These are phyloP conservation scores for Chytriomyces hyalinus DNA, from an alignment of 192 early-diverging fungal genomes.

Conservation along the genomic window DNA sequence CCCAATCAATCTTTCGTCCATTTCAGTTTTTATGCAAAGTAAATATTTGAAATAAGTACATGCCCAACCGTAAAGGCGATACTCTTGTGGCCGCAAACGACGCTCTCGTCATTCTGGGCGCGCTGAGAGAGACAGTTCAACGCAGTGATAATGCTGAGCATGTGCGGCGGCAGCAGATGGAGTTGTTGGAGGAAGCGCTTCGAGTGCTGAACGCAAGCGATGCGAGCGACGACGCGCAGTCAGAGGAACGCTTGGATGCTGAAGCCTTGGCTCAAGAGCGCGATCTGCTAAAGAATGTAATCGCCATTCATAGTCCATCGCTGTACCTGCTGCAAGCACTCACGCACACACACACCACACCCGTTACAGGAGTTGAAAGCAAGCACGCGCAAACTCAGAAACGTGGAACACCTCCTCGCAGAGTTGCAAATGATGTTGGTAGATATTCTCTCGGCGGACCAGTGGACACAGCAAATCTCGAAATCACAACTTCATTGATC, in stretches of 20 bases:
- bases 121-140: no score
- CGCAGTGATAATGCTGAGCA: no score
- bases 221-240: not conserved
- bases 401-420: constrained; percentile 11
- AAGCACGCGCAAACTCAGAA: not conserved
- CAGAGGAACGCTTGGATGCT: not conserved
- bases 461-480: not conserved
- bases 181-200: not conserved
- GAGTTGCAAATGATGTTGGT: constrained; percentile 12
- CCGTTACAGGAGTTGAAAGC: not conserved
- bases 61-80: no score
- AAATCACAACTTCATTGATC: no score
- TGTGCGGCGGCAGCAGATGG: not conserved
- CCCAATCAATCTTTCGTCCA: no score
- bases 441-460: not conserved
- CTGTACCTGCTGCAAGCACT: not conserved
- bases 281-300: not conserved
- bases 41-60: no score
- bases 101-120: no score
- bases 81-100: no score
- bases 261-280: not conserved
- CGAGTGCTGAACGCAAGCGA: not conserved
- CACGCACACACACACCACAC: not conserved
- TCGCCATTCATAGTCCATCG: not conserved
- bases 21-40: no score